Evolutionary conservation across 306 rosid species (phyloP), one percentile per base, ranked within the genome.

Genomic region (Amphicarpaea edgeworthii): DNA sequence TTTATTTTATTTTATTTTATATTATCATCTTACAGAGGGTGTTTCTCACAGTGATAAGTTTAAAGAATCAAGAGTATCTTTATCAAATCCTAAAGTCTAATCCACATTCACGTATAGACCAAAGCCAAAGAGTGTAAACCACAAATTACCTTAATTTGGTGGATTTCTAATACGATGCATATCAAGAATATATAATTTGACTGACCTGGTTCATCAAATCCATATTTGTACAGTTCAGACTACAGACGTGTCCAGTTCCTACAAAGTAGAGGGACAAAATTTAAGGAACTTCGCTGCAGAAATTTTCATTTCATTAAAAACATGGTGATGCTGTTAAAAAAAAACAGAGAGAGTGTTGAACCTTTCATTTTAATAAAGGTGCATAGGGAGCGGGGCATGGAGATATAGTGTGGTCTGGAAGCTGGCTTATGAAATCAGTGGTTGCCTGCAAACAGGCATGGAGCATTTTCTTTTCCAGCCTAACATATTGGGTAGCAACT

Each of bases 301-400:
- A 38, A 76, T 24, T 28, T 42, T 11, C 6, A 45, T 21, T 49
- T 73, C 59, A 73, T 78, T 37, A 73, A 58, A 41, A 54, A 17
- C 9, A 63, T 10, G 37, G 71, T 46, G 16, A n/a, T 47, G 58
- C 70, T 51, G 43, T 81, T 60, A n/a, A 46, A 37, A n/a, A 46
- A 37, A 37, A 23, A 21, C 41, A 41, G 17, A 38, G 9, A 59
- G 49, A 34, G 26, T 71, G 12, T 37, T 28, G 54, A n/a, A 80
- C 93, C 91, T 85, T 81, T 85, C 83, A 92, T 86, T 84, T 90
- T 82, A 92, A 84, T 9, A 57, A 83, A 51, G 99, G 99, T 73
- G 93, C 90, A 75, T 89, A 86, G 54, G 93, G 97, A 55, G 97
- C 89, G 15, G 97, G 97, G 88, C 97, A 95, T 34, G 97, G 96